phyloP scores from a whole-genome alignment of 2,329 filamentous ascomycete species.

The Zopfia rhizophila region DNA sequence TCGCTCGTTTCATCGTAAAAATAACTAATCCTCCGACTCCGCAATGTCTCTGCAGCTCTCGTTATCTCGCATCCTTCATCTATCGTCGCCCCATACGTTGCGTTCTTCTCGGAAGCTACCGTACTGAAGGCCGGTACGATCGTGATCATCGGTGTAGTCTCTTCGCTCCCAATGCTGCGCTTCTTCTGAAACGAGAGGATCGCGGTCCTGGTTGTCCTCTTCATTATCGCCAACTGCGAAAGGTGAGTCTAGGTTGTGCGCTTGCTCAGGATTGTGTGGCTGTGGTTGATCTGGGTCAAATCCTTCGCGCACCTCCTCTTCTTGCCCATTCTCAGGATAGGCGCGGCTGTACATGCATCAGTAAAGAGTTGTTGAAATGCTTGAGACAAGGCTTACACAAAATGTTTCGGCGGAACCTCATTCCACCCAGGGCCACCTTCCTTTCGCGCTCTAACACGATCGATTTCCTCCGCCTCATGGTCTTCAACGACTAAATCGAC shows the following conservation, averaged over 20 bases:
- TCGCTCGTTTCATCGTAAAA: constrained; percentile 13
- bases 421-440: constrained; percentile 72
- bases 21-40: constrained; percentile 12
- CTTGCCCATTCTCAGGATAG: constrained; percentile 58
- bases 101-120: constrained; percentile 56
- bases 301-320: constrained; percentile 64
- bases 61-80: constrained; percentile 23
- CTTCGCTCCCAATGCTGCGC: constrained; percentile 56
- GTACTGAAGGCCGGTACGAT: constrained; percentile 48
- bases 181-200: constrained; percentile 54
- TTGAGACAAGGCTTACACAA: constrained; percentile 57
- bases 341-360: constrained; percentile 51
- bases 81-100: constrained; percentile 50
- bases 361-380: constrained; percentile 1
- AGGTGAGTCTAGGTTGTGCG: constrained; percentile 57
- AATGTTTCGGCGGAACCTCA: constrained; percentile 64
- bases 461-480: constrained; percentile 68
- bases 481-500: constrained; percentile 76
- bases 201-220: constrained; percentile 43
- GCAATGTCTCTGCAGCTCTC: constrained; percentile 8
- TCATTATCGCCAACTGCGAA: constrained; percentile 55
- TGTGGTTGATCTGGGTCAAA: constrained; percentile 62
- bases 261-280: constrained; percentile 53
- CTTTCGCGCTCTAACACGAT: constrained; percentile 70
- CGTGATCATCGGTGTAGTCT: constrained; percentile 37